phyloP scores from a whole-genome alignment of 495 filamentous ascomycete genomes.

The Tuber calosporum region DNA sequence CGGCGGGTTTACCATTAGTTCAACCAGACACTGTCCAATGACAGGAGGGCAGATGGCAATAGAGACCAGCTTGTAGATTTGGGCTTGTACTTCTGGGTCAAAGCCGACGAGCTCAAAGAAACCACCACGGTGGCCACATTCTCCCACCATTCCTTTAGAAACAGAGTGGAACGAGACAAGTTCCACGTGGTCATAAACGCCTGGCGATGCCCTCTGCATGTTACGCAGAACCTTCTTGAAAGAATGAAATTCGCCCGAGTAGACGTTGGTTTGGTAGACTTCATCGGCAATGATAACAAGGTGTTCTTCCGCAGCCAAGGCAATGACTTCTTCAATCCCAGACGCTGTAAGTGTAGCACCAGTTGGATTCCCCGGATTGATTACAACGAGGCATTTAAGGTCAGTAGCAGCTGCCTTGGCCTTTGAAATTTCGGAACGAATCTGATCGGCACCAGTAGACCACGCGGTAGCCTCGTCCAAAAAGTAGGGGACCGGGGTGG shows the following conservation, averaged over 20 bases:
- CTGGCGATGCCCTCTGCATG: constrained; percentile 65
- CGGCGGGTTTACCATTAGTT: constrained; percentile 95
- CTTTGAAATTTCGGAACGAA: constrained; percentile 60
- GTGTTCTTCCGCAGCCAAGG: constrained; percentile 76
- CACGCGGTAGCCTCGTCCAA: constrained; percentile 78
- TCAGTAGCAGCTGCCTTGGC: constrained; percentile 71
- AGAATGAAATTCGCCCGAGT: constrained; percentile 81
- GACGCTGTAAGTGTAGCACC: constrained; percentile 71
- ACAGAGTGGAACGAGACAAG: constrained; percentile 77
- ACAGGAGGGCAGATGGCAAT: constrained; percentile 94
- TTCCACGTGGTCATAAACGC: constrained; percentile 76
- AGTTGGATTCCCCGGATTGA: constrained; percentile 97
- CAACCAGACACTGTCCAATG: constrained; percentile 88
- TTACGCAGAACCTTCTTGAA: constrained; percentile 87
- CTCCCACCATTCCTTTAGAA: constrained; percentile 96
- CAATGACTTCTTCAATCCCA: constrained; percentile 72
- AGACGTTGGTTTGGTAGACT: constrained; percentile 98
- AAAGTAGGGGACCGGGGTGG: constrained; percentile 82
- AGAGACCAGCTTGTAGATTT: constrained; percentile 97
- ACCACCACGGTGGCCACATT: constrained; percentile 93
- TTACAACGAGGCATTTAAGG: constrained; percentile 85
- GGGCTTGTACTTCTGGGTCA: constrained; percentile 71
- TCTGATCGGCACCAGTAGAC: constrained; percentile 75
- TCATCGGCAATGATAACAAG: constrained; percentile 91
- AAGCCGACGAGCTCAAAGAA: constrained; percentile 94